These are phyloP conservation scores for Linnemannia elongata DNA, from an alignment of 192 early-diverging fungal genomes.

Conservation along the genomic window DNA sequence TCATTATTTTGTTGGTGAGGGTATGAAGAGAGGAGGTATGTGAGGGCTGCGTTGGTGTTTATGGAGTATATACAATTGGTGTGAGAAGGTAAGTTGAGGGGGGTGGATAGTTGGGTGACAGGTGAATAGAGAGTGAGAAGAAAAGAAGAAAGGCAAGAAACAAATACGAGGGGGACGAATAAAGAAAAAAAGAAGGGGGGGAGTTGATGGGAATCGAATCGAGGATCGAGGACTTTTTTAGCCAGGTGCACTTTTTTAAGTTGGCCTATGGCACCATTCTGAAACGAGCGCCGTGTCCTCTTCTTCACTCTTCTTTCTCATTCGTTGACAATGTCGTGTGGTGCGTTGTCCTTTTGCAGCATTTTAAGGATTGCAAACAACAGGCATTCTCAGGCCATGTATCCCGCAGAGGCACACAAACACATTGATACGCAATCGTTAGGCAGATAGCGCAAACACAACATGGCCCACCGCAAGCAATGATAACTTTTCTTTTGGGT, in stretches of 20 bases:
- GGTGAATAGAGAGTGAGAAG: background rate
- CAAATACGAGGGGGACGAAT: background rate
- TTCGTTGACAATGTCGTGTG: too few species aligned
- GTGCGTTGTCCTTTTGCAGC: too few species aligned
- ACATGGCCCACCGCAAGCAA: too few species aligned
- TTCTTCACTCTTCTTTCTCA: background rate
- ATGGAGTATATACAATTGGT: background rate
- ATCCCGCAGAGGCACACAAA: too few species aligned
- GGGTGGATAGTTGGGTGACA: background rate
- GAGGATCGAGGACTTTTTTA: background rate
- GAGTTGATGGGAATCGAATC: background rate
- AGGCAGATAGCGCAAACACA: too few species aligned
- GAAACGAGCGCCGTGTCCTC: background rate
- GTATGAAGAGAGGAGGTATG: background rate
- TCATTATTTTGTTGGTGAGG: constrained; percentile 26
- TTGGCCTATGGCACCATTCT: background rate
- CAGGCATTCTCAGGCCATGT: too few species aligned
- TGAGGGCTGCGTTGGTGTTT: too few species aligned
- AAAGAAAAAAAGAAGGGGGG: background rate
- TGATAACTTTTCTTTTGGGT: background rate
- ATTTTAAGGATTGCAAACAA: too few species aligned
- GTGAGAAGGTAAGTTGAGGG: background rate
- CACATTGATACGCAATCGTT: too few species aligned
- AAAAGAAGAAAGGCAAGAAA: background rate
- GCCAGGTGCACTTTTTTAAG: background rate